Evolutionary conservation across 163 green algal species (phyloP), one percentile per base, ranked within the genome.

Genomic region (Prototheca cutis): DNA sequence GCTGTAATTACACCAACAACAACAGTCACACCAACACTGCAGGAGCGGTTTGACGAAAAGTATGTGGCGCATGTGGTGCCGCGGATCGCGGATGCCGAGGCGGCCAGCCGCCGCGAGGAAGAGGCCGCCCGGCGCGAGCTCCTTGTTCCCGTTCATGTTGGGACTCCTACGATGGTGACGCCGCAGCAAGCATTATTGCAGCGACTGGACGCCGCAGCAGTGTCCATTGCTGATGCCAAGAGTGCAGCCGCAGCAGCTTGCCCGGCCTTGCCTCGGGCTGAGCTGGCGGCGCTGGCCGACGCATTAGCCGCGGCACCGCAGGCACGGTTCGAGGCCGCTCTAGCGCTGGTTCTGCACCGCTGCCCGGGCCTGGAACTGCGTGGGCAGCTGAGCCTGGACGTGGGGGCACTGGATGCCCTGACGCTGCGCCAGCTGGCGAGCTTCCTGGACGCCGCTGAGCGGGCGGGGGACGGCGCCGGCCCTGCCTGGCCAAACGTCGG

Each of bases 41-140:
- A 80, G 74, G 75, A 78, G 29, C 65, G 66, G 27, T 81, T 81
- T 58, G 70, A 81, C 45, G 75, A 80, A 40, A 57, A 55, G 47
- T 80, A 68, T 47, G 34, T 55, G 18, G 28, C 53, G 2, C 13
- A 21, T 2, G 56, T 77, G 57, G 33, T 47, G 8, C 63, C 58
- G 3, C 63, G 66, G n/a, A 51, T 80, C 36, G 40, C 40, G 30
- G 74, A 78, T 39, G 65, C 57, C 32, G 48, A 61, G 51, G 42
- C 52, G 6, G 21, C 59, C 36, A 55, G 64, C 7, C 24, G 25
- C 3, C 21, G 33, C 0, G 45, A 45, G 15, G 54, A 40, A 1
- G 62, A 63, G 33, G 23, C 31, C 15, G 55, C 58, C 53, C 42
- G 48, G 21, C 58, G 29, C n/a, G 32, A 61, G 28, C 55, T 24